Percentiles rank a stretch among this genome's conserved stretches.
Evolutionary conservation across 805 yeast genomes (phyloP).

Genomic region (Metschnikowia baotianmanensis): DNA sequence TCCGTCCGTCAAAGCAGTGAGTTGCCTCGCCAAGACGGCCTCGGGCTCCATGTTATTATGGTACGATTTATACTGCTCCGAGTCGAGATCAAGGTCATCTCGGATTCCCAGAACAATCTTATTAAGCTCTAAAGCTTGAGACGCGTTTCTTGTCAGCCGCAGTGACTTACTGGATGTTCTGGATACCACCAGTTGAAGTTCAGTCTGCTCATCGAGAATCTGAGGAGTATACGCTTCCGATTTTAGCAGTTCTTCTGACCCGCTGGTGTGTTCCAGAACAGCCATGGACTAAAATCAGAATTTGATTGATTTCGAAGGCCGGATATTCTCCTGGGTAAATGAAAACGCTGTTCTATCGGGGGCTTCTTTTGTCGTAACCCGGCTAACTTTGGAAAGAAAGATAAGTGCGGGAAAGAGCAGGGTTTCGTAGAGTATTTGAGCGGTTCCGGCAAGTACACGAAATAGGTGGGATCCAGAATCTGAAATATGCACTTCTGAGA

Average conservation of each 20-base stretch:
- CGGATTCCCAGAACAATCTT: slow-evolving; percentile 16
- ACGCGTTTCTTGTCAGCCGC: slow-evolving; percentile 11
- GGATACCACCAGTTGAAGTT: slow-evolving; percentile 4
- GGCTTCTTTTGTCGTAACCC: not conserved
- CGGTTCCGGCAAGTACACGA: no score
- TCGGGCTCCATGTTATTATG: slow-evolving; percentile 14
- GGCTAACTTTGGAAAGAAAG: no score
- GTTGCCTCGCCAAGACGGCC: slow-evolving; percentile 12
- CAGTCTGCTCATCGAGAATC: slow-evolving; percentile 5
- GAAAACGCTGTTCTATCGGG: not conserved
- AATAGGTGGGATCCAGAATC: no score
- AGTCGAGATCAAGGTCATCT: slow-evolving; percentile 19
- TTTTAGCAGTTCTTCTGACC: slow-evolving; percentile 7
- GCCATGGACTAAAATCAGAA: not conserved
- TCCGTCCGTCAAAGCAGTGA: slow-evolving; percentile 3
- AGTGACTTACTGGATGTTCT: slow-evolving; percentile 6
- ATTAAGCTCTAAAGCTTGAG: slow-evolving; percentile 16
- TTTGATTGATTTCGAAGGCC: not conserved
- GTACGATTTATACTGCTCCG: slow-evolving; percentile 13
- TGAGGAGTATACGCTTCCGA: slow-evolving; percentile 10
- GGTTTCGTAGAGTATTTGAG: no score
- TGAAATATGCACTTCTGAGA: no score
- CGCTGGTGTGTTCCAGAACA: slow-evolving; percentile 10
- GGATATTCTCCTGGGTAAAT: no score
- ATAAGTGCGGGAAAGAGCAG: no score